phyloP scores from a whole-genome alignment of 2,329 filamentous ascomycete genomes.

The Scedosporium dehoogii region DNA sequence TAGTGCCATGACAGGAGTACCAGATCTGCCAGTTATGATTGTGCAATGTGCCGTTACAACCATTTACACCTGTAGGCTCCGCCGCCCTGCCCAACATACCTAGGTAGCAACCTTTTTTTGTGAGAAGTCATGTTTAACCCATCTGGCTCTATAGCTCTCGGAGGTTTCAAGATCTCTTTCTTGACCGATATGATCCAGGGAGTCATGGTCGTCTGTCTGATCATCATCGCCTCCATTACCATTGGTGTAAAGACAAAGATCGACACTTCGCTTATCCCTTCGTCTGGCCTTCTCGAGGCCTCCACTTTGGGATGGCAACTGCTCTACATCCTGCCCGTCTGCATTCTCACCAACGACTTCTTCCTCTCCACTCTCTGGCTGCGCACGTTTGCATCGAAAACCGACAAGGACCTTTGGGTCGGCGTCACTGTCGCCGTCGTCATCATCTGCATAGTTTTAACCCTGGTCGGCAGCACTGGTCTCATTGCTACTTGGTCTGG shows the following conservation, averaged over 20 bases:
- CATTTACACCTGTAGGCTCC: conserved; percentile 61
- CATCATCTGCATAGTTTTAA: conserved; percentile 58
- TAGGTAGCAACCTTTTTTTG: not conserved
- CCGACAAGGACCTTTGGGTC: conserved; percentile 67
- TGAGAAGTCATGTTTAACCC: not conserved
- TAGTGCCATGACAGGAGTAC: conserved; percentile 60
- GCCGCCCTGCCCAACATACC: not conserved
- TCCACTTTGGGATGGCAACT: conserved; percentile 75
- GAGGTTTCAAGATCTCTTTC: conserved; percentile 77
- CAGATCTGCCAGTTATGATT: conserved; percentile 66
- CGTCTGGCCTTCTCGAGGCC: conserved; percentile 58
- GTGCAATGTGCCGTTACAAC: conserved; percentile 71
- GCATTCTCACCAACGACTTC: conserved; percentile 76
- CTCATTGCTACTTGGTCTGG: conserved; percentile 72
- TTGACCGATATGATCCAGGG: conserved; percentile 77
- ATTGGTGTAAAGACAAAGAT: conserved; percentile 68
- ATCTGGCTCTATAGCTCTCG: conserved; percentile 46
- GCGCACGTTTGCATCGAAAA: conserved; percentile 70
- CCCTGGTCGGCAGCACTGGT: conserved; percentile 62
- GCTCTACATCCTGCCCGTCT: conserved; percentile 73
- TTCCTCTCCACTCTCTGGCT: conserved; percentile 81
- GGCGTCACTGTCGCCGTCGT: conserved; percentile 60
- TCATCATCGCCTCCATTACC: conserved; percentile 68
- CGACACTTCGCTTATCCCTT: conserved; percentile 55
- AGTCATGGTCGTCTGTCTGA: conserved; percentile 63